These are phyloP conservation scores for Fragaria nilgerrensis DNA, from an alignment of 306 rosid genomes.

Conservation along the genomic window DNA sequence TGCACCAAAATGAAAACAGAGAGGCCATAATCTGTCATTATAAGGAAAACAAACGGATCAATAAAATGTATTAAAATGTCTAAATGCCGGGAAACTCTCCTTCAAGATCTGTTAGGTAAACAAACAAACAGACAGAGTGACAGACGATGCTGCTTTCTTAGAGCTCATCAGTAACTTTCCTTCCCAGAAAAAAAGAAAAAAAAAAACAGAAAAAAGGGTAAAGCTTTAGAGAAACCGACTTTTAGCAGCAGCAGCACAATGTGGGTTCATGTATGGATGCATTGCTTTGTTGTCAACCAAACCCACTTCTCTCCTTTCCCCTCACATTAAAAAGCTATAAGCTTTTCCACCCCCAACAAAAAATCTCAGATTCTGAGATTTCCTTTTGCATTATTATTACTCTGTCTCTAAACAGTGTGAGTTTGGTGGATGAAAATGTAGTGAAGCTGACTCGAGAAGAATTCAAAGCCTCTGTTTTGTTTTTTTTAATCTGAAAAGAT, in stretches of 20 bases:
- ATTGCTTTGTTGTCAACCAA: conserved; percentile 39
- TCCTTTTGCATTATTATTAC: neutral
- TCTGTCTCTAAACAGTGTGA: conserved; percentile 24
- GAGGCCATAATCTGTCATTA: too few relatives aligned
- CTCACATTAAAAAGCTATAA: conserved; percentile 16
- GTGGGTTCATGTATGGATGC: conserved; percentile 32
- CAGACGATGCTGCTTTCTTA: neutral
- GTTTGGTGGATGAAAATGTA: conserved; percentile 46
- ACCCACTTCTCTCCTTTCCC: conserved; percentile 33
- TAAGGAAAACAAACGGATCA: neutral
- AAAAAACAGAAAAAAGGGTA: neutral
- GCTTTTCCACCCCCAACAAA: conserved; percentile 24
- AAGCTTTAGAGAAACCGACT: conserved; percentile 40
- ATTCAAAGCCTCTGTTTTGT: conserved; percentile 23
- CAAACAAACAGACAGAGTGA: neutral
- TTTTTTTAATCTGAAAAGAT: conserved; percentile 28
- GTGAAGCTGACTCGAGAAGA: conserved; percentile 31
- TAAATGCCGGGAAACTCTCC: neutral
- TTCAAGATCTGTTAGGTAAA: conserved; percentile 8
- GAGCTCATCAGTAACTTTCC: neutral
- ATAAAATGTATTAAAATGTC: neutral
- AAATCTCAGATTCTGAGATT: neutral
- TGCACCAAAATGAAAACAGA: too few relatives aligned
- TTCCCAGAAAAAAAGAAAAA: neutral
- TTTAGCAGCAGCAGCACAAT: conserved; percentile 44